phyloP scores from a whole-genome alignment of 2,329 filamentous ascomycete genomes.

The Neonectria ditissima region DNA sequence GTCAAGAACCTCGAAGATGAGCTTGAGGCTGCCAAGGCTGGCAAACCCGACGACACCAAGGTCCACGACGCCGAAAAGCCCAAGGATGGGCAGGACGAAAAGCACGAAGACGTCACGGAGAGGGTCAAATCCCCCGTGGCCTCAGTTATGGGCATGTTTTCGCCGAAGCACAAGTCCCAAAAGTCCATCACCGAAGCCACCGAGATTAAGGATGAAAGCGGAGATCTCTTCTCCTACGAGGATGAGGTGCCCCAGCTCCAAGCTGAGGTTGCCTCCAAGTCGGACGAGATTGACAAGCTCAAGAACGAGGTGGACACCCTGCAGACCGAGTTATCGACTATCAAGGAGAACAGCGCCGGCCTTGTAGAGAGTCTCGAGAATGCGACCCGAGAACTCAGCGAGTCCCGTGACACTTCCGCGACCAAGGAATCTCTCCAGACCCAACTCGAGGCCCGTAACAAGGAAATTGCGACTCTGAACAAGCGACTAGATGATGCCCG shows the following conservation, averaged over 20 bases:
- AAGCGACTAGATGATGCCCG: slow-evolving; percentile 60
- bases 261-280: slow-evolving; percentile 75
- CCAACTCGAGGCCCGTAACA: slow-evolving; percentile 61
- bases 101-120: slow-evolving; percentile 37
- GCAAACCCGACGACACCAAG: slow-evolving; percentile 42
- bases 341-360: slow-evolving; percentile 76
- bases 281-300: slow-evolving; percentile 77
- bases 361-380: slow-evolving; percentile 76
- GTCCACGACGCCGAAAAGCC: slow-evolving; percentile 48
- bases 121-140: slow-evolving; percentile 60
- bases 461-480: slow-evolving; percentile 63
- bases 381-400: slow-evolving; percentile 71
- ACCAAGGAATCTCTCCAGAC: slow-evolving; percentile 61
- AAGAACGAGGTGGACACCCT: slow-evolving; percentile 76
- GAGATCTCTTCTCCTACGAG: slow-evolving; percentile 94
- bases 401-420: slow-evolving; percentile 56
- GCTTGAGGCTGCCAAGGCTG: slow-evolving; percentile 61
- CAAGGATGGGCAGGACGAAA: slow-evolving; percentile 48
- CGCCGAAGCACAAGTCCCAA: slow-evolving; percentile 58
- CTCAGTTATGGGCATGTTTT: slow-evolving; percentile 63
- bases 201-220: slow-evolving; percentile 53
- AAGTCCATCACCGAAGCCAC: slow-evolving; percentile 44
- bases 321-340: slow-evolving; percentile 76
- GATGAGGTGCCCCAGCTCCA: slow-evolving; percentile 87
- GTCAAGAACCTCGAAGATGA: slow-evolving; percentile 73